Percentiles rank a stretch among this genome's conserved stretches.
phyloP scores from a whole-genome alignment of 2,329 filamentous ascomycete genomes.

The Clathrospora elynae region DNA sequence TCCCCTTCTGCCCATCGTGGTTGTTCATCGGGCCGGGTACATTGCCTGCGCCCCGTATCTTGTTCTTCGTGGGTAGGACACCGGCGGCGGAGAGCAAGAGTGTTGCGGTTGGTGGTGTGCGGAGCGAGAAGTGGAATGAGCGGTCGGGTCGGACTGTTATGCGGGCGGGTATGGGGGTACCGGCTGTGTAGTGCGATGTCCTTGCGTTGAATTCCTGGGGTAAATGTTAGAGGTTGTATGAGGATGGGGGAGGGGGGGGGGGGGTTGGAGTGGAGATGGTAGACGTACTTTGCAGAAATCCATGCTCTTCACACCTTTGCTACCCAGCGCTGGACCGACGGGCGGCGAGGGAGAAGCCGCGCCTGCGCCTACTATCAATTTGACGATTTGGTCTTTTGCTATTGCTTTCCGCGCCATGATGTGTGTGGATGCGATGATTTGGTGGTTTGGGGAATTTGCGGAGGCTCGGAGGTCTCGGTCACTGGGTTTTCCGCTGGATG shows the following conservation, averaged over 20 bases:
- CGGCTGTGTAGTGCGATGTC: slow-evolving; percentile 79
- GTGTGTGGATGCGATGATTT: slow-evolving; percentile 5
- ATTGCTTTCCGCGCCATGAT: slow-evolving; percentile 47
- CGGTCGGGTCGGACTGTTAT: slow-evolving; percentile 92
- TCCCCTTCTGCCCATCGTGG: slow-evolving; percentile 46
- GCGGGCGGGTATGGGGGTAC: slow-evolving; percentile 86
- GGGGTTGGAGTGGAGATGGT: not conserved
- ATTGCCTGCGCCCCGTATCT: slow-evolving; percentile 71
- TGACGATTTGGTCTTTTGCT: slow-evolving; percentile 68
- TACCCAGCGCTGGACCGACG: slow-evolving; percentile 93
- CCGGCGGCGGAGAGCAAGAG: slow-evolving; percentile 84
- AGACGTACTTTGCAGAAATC: slow-evolving; percentile 77
- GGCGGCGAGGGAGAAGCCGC: slow-evolving; percentile 94
- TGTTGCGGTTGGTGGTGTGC: slow-evolving; percentile 92
- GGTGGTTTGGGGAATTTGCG: slow-evolving; percentile 23
- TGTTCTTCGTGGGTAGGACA: slow-evolving; percentile 74
- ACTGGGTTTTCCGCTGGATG: slow-evolving; percentile 17
- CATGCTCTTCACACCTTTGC: slow-evolving; percentile 98
- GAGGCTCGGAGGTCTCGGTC: slow-evolving; percentile 29
- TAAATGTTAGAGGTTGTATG: not conserved
- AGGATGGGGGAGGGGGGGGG: not conserved
- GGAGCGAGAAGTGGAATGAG: slow-evolving; percentile 88
- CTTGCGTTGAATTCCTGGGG: slow-evolving; percentile 92
- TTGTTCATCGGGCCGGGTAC: slow-evolving; percentile 54
- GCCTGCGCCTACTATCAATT: slow-evolving; percentile 95